Base-by-base conservation (phyloP, 345 rosid species). In the Boechera retrofracta region DNA sequence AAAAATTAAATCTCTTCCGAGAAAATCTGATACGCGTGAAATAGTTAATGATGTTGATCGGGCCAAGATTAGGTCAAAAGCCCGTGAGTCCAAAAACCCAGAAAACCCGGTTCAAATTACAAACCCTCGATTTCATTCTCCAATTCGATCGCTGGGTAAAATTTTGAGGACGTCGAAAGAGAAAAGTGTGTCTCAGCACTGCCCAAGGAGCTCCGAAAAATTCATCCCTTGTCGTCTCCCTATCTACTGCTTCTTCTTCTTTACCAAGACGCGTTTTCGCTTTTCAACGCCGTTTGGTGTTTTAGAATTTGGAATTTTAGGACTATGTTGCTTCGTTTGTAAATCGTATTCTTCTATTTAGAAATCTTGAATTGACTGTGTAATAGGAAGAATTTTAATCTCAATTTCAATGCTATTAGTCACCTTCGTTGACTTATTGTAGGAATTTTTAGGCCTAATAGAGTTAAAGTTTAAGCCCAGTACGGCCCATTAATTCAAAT, bases 401-500 rank as follows among this genome's bases (percentile, higher is more conserved):
- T 60, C 29, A 36, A 60, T 18, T 16, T 33, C 1, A 32, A 33
- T 6, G 7, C 0, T 58, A 11, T 58, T 11, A 21, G 12, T n/a
- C 55, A 51, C 55, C 28, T 51, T 51, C 7, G 18, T 13, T 18
- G 21, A 18, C 21, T 18, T 18, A 18, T 18, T 18, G 21, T 18
- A 18, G 4, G 21, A 16, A 29, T 12, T 51, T 10, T 7, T 54
- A 26, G n/a, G 33, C 6, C n/a, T 60, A 60, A 0, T 59, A 18
- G 48, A 10, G n/a, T 42, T 42, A 2, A 42, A 26, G 24, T 15
- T 18, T 5, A n/a, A 4, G 73, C 73, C 69, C 74, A 76, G 2
- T 0, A 53, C 56, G 16, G 60, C 67, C 66, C 44, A 64, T 35
- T 36, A 45, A 5, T 69, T 70, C 31, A 5, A 74, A 56, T 4